Base-by-base conservation (phyloP, 192 early-diverging fungal genomes). In the Lobosporangium transversale region DNA sequence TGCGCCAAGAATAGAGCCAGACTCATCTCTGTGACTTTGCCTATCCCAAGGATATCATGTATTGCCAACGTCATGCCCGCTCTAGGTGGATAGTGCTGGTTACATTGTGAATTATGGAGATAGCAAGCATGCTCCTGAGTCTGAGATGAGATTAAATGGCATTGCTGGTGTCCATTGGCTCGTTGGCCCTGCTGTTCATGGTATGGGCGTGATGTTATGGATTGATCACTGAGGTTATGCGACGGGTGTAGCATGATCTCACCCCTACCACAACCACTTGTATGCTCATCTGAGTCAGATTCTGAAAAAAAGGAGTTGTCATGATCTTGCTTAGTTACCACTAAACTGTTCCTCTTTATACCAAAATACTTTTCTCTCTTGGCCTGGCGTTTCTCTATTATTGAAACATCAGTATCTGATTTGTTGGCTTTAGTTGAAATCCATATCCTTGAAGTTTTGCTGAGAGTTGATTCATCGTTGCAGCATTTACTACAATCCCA, bases 11-110 rank as follows among this genome's bases (percentile, higher is more conserved):
- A 73, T 27, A 73, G 70, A 10, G 54, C 61, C 30, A 73, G 35
- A 11, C 15, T 42, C 70, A 73, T 73, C 56, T 73, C 70, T 14
- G 31, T 58, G 15, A 62, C 56, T 20, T 58, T 73, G 14, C 70
- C 70, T 15, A 73, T 23, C 21, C 70, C 70, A 57, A 73, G 59
- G 20, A 73, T 17, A 37, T 73, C 70, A 24, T 73, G 70, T 21
- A 73, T 49, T 23, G 62, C 61, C 20, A 73, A 49, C 11, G 54
- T 65, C 14, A 60, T 24, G 9, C 55, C 55, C 33, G 24, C 43
- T 29, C 65, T 57, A 15, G 54, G 40, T 3, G 43, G 44, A 11
- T 36, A 20, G 11, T 55, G 53, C 0, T 56, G 53, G 5, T 62
- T 32, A n/a, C n/a, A n/a, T n/a, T n/a, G n/a, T n/a, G n/a, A n/a